phyloP scores from a whole-genome alignment of 306 rosid species.

The Corylus avellana region DNA sequence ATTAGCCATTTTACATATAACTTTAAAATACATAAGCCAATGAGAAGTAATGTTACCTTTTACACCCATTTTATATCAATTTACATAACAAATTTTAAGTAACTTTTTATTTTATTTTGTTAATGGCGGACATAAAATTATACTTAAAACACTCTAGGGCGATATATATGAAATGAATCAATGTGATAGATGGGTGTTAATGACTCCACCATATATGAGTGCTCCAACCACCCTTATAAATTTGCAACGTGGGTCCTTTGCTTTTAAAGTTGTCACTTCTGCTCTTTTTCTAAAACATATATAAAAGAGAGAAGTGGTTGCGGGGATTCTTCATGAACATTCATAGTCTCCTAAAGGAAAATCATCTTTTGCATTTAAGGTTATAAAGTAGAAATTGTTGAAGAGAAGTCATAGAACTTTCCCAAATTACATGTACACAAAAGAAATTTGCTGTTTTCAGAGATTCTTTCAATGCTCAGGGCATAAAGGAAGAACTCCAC shows the following conservation, averaged over 20 bases:
- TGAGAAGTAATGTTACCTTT: too few relatives aligned
- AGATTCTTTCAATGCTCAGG: constrained; percentile 26
- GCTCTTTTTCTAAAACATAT: background rate
- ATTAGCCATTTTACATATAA: too few relatives aligned
- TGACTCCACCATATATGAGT: too few relatives aligned
- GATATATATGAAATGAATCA: too few relatives aligned
- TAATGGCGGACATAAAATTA: too few relatives aligned
- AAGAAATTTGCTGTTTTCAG: constrained; percentile 11
- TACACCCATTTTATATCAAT: too few relatives aligned
- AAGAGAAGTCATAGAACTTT: constrained; percentile 22
- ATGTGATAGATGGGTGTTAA: too few relatives aligned
- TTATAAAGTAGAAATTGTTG: constrained; percentile 21
- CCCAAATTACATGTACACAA: constrained; percentile 2
- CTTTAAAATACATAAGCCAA: too few relatives aligned
- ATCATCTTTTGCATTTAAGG: constrained; percentile 43
- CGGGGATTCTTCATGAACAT: constrained; percentile 22
- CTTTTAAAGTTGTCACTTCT: constrained; percentile 11
- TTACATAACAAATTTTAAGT: too few relatives aligned
- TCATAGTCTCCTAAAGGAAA: background rate
- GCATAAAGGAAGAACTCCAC: constrained; percentile 48
- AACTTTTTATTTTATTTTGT: too few relatives aligned
- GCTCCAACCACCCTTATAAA: background rate
- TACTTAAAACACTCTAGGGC: too few relatives aligned
- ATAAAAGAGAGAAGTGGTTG: background rate
- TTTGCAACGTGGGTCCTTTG: constrained; percentile 8